These are phyloP conservation scores for Xylariaceae sp. DNA, from an alignment of 2,329 filamentous ascomycete species.

Conservation along the genomic window DNA sequence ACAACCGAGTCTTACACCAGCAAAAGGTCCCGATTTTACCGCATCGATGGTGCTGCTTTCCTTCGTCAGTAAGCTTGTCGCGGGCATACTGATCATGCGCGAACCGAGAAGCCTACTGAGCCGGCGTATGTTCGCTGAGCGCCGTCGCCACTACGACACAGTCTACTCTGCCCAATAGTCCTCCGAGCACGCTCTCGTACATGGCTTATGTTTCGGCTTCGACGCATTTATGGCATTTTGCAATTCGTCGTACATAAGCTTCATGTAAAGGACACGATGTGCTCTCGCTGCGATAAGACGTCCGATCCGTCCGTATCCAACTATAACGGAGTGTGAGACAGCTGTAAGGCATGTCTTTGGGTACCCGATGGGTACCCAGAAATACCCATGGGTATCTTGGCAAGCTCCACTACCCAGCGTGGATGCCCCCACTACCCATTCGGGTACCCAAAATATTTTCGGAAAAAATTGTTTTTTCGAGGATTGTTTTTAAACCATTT, in stretches of 20 bases:
- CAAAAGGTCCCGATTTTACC: slow-evolving; percentile 25
- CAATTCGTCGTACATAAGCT: slow-evolving; percentile 52
- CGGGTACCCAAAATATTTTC: too few relatives aligned
- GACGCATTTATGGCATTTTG: slow-evolving; percentile 22
- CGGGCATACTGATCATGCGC: slow-evolving; percentile 40
- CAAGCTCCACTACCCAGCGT: too few relatives aligned
- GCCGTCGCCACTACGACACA: slow-evolving; percentile 26
- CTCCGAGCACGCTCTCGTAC: slow-evolving; percentile 29
- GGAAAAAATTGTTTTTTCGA: too few relatives aligned
- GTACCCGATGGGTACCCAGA: too few relatives aligned
- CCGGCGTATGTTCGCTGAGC: slow-evolving; percentile 18
- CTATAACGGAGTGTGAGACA: slow-evolving; percentile 48
- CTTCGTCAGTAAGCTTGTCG: slow-evolving; percentile 50
- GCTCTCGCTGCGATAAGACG: slow-evolving; percentile 47
- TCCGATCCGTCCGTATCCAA: slow-evolving; percentile 50
- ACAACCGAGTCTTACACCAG: slow-evolving; percentile 33
- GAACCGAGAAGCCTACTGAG: slow-evolving; percentile 44
- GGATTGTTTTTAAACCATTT: too few relatives aligned
- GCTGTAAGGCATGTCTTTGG: too few relatives aligned
- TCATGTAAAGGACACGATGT: slow-evolving; percentile 48
- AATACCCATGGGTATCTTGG: too few relatives aligned
- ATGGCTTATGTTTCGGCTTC: slow-evolving; percentile 30
- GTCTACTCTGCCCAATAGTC: slow-evolving; percentile 31
- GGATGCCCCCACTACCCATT: too few relatives aligned
- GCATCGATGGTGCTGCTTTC: slow-evolving; percentile 28